Base-by-base conservation (phyloP, 108 stramenopile species). In the Nitzschia sp. region DNA sequence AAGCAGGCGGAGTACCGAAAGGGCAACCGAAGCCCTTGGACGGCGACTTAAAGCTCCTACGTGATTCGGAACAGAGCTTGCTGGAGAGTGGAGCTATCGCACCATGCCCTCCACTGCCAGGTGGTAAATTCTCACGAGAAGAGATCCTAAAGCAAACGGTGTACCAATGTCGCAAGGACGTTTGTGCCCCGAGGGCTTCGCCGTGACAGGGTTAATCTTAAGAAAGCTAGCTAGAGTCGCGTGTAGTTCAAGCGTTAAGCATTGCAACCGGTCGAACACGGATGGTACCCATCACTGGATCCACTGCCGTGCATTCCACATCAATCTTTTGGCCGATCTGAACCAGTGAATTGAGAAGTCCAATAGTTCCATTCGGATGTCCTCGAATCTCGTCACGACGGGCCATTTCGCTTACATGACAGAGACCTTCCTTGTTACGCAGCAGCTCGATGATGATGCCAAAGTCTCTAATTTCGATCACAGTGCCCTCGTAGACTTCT, bases 391-490 rank as follows among this genome's bases (percentile, higher is more conserved):
- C 77, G 21, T 71, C 51, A 34, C 47, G 65, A 24, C 74, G 63
- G 9, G 77, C 66, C 32, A 94, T 49, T 60, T 97, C 91, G 29
- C 91, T 92, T n/a, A 94, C 80, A 70, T 97, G 97, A 23, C 96
- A 72, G 21, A 97, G 47, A 18, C 91, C 97, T 69, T 95, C 92
- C 53, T 93, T 91, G 66, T 92, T 93, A 15, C 95, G 84, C n/a
- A 94, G 72, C 9, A 97, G 61, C 69, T 93, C 92, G 49, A 97
- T 76, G 25, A 94, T 64, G 53, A 86, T 88, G 28, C 97, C 96
- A 66, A 89, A 96, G 64, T 98, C 94, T 45, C 91, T 82, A 2
- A 96, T 66, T 18, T 94, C 91, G 45, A 87, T 78, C 18, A 95
- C 83, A 6, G 90, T 95, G 3, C 91, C 95, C 62, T 81, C 82